Evolutionary conservation across 129 eudicot genomes (phyloP).

Genomic region (Glebionis coronaria): DNA sequence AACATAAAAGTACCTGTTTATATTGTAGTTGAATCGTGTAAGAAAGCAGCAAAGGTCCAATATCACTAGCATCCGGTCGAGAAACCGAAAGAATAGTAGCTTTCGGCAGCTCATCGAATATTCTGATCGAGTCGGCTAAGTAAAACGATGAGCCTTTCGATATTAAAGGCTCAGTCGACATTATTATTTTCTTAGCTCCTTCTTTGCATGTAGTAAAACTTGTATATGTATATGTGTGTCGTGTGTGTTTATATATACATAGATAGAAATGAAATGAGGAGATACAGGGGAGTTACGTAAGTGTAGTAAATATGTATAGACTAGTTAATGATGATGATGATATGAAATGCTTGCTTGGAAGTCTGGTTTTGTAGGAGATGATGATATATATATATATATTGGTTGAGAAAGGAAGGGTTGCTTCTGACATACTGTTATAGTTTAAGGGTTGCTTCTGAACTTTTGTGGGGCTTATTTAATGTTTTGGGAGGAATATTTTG

Average conservation of each 20-base stretch:
- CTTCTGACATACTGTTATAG: background rate
- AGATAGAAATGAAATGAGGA: background rate
- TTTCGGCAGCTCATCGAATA: conserved; percentile 78
- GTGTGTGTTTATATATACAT: background rate
- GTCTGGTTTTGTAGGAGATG: conserved; percentile 22
- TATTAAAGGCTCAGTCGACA: conserved; percentile 63
- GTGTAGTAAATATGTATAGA: background rate
- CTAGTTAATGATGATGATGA: conserved; percentile 1
- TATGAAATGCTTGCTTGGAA: conserved; percentile 24
- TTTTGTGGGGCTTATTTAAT: background rate
- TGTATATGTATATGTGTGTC: background rate
- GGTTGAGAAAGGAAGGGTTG: conserved; percentile 15
- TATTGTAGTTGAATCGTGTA: conserved; percentile 81
- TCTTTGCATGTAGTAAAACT: no score
- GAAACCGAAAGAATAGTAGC: conserved; percentile 83
- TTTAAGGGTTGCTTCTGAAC: conserved; percentile 16
- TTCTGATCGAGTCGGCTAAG: conserved; percentile 36
- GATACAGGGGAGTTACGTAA: background rate
- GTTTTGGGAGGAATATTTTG: conserved; percentile 30
- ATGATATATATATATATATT: conserved; percentile 15
- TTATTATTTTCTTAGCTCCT: conserved; percentile 20
- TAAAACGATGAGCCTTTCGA: conserved; percentile 28
- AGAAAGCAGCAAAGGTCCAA: conserved; percentile 83
- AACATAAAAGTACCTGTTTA: conserved; percentile 61
- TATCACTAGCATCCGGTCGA: conserved; percentile 72